Evolutionary conservation across 257 asterid genomes (phyloP).

Genomic region (Solanum pinnatisectum): DNA sequence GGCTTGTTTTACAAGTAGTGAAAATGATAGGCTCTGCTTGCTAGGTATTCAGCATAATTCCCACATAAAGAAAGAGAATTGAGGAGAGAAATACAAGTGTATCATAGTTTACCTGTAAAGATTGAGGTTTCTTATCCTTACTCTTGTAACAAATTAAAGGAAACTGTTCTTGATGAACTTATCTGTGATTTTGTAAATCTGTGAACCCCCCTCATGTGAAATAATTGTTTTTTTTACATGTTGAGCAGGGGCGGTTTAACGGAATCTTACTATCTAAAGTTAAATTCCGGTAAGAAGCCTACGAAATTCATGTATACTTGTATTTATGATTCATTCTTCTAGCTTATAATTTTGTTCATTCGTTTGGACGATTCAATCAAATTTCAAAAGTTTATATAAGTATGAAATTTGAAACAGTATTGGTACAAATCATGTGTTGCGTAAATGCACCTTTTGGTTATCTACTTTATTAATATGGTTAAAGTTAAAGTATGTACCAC

Average conservation of each 20-base stretch:
- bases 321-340: not conserved
- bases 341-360: not conserved
- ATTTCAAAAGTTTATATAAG: rapidly evolving
- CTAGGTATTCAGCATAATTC: not conserved
- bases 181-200: not conserved
- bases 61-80: not conserved
- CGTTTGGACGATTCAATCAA: not conserved
- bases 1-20: not conserved
- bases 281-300: not conserved
- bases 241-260: not conserved
- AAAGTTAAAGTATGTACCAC: no score
- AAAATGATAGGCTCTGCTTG: not conserved
- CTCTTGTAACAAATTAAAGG: not conserved
- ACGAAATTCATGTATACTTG: not conserved
- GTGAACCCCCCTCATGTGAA: not conserved
- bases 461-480: not conserved
- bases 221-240: not conserved
- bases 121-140: not conserved
- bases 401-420: not conserved
- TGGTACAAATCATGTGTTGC: not conserved
- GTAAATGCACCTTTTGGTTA: not conserved
- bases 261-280: not conserved
- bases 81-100: conserved; percentile 3
- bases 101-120: conserved; percentile 5
- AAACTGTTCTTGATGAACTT: not conserved